phyloP scores from a whole-genome alignment of 106 monocot species.

The Iris macrosiphon region DNA sequence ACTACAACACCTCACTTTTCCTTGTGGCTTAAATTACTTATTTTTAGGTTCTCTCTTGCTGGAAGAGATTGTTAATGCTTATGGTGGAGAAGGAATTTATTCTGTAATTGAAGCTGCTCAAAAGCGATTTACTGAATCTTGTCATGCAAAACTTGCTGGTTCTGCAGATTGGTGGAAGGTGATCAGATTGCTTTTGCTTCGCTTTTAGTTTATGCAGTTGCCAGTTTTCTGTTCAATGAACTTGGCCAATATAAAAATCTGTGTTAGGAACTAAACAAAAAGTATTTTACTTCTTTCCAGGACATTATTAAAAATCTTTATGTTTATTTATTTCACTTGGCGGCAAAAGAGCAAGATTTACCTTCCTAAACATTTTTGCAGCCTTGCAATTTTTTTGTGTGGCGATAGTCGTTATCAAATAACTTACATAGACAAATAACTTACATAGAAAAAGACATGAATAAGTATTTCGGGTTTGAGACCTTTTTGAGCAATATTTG shows the following conservation, averaged over 20 bases:
- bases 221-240: neutral
- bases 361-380: slow-evolving; percentile 2
- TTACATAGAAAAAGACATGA: too few relatives aligned
- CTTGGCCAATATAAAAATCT: neutral
- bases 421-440: too few relatives aligned
- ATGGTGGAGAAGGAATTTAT: slow-evolving; percentile 53
- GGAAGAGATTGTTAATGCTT: slow-evolving; percentile 74
- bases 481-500: too few relatives aligned
- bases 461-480: too few relatives aligned
- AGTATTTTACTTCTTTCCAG: neutral
- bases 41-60: slow-evolving; percentile 65
- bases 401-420: too few relatives aligned
- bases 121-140: slow-evolving; percentile 57
- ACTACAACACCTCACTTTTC: too few relatives aligned
- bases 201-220: neutral
- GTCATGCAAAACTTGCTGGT: slow-evolving; percentile 52
- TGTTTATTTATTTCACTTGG: too few relatives aligned
- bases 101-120: slow-evolving; percentile 58
- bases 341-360: too few relatives aligned
- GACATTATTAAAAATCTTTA: neutral
- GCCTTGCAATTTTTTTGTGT: too few relatives aligned
- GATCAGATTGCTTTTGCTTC: slow-evolving; percentile 7
- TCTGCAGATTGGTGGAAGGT: slow-evolving; percentile 91
- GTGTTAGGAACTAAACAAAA: too few relatives aligned
- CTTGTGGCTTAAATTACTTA: too few relatives aligned